A percentile compares a stretch with the other conserved stretches of the same genome.
Evolutionary conservation across 208 protist genomes (phyloP).

Genomic region (Crithidia fasciculata): DNA sequence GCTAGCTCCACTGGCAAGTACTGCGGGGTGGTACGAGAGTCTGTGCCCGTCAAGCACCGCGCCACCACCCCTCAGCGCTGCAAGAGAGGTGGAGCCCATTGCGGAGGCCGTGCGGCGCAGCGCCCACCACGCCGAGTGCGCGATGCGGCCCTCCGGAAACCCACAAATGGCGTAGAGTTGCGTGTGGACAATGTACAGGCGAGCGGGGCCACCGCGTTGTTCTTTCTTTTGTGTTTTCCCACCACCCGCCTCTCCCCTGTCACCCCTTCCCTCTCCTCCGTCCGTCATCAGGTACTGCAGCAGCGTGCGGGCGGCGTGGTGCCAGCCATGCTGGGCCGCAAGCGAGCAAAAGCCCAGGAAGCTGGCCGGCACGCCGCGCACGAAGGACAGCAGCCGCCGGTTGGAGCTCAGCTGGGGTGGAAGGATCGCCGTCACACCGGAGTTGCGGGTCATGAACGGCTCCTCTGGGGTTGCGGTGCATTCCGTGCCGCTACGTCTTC

Average conservation of each 20-base stretch:
- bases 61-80: background rate
- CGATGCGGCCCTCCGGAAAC: conserved; percentile 9
- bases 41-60: background rate
- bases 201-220: background rate
- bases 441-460: conserved; percentile 5
- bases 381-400: conserved; percentile 9
- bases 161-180: conserved; percentile 17
- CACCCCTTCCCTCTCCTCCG: background rate
- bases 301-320: conserved; percentile 2
- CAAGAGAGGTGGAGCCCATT: background rate
- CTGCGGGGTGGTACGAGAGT: background rate
- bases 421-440: background rate
- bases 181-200: conserved; percentile 11
- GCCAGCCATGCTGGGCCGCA: conserved; percentile 16
- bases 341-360: conserved; percentile 10
- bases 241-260: background rate
- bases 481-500: background rate
- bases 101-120: conserved; percentile 13
- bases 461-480: background rate
- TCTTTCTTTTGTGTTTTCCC: no score
- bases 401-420: conserved; percentile 4
- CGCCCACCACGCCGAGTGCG: conserved; percentile 12
- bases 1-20: background rate
- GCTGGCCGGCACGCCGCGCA: conserved; percentile 2
- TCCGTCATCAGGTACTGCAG: background rate